These are phyloP conservation scores for Arthrobotrys megalospora DNA, from an alignment of 2,329 filamentous ascomycete genomes.

Conservation along the genomic window DNA sequence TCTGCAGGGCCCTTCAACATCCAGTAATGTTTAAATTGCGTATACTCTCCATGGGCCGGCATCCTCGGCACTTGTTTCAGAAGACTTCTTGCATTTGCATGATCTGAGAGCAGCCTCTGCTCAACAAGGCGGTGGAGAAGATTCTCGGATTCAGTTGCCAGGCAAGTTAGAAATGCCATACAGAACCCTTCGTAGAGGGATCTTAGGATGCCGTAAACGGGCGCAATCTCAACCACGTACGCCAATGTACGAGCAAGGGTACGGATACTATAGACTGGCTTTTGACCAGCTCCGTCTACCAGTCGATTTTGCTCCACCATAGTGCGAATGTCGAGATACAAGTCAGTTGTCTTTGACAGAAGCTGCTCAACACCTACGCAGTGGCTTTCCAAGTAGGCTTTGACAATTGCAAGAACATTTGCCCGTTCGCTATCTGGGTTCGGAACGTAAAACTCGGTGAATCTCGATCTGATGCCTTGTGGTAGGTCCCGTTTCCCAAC, in stretches of 20 bases:
- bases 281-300: slow-evolving; percentile 94
- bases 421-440: slow-evolving; percentile 89
- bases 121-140: slow-evolving; percentile 84
- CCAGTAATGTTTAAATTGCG: slow-evolving; percentile 92
- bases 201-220: slow-evolving; percentile 85
- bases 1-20: slow-evolving; percentile 80
- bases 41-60: slow-evolving; percentile 84
- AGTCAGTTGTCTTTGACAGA: slow-evolving; percentile 40
- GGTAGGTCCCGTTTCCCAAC: slow-evolving; percentile 95
- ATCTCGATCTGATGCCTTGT: slow-evolving; percentile 87
- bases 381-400: slow-evolving; percentile 84
- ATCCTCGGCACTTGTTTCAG: slow-evolving; percentile 83
- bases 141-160: slow-evolving; percentile 85
- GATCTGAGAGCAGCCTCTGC: slow-evolving; percentile 43
- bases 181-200: slow-evolving; percentile 95
- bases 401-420: slow-evolving; percentile 88
- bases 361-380: slow-evolving; percentile 83
- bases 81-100: slow-evolving; percentile 76
- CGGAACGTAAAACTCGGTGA: slow-evolving; percentile 94
- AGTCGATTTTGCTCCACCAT: slow-evolving; percentile 85
- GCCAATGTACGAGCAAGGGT: slow-evolving; percentile 91
- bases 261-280: slow-evolving; percentile 95
- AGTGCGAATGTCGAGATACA: slow-evolving; percentile 86
- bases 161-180: slow-evolving; percentile 95
- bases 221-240: slow-evolving; percentile 87